Base-by-base conservation (phyloP, 2,329 filamentous ascomycete species). In the Aspergillus cejpii region DNA sequence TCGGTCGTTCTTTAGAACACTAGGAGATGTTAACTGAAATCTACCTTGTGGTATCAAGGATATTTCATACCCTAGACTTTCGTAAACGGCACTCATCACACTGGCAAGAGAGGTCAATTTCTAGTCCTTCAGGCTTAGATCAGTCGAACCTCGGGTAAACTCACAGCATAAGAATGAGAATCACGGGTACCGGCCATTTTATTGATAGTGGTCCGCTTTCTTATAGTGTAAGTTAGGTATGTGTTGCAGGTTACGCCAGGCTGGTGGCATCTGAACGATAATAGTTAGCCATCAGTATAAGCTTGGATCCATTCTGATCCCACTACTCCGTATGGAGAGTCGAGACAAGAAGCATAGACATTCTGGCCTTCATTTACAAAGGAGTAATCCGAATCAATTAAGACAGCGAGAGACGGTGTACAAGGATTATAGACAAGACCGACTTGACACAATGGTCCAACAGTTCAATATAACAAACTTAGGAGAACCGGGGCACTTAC, bases 1-100 rank as follows among this genome's bases (percentile, higher is more conserved):
- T 53, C 26, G 68, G 68, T 41, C 60, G 62, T 50, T 68, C 66
- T 56, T 70, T 70, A 11, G 67, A 68, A 48, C 67, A 70, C 67
- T 70, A 28, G 10, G 20, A 41, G 3, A 39, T 17, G 15, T 34
- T 31, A 40, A 28, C 12, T 7, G 7, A 21, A n/a, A 6, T 20
- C 11, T 6, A 34, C 11, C 14, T 20, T 8, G 15, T 19, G 14
- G 17, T 10, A 26, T 12, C 7, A 19, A 12, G 41, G 39, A 41
- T 23, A 8, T 14, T 5, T 43, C 56, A 52, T 51, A 67, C 65
- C 58, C 60, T 67, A 39, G 65, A 67, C 49, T 68, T 68, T 48
- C 65, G 58, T 23, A 67, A 54, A 41, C 65, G 63, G 45, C 65
- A 68, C 55, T 68, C 65, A 55, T 68, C 65, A 55, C 65, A 68